Percentiles rank a stretch among this genome's conserved stretches.
Conservation (phyloP, 1,284 basidiomycete species). For the Fomitopsis betulina region DNA sequence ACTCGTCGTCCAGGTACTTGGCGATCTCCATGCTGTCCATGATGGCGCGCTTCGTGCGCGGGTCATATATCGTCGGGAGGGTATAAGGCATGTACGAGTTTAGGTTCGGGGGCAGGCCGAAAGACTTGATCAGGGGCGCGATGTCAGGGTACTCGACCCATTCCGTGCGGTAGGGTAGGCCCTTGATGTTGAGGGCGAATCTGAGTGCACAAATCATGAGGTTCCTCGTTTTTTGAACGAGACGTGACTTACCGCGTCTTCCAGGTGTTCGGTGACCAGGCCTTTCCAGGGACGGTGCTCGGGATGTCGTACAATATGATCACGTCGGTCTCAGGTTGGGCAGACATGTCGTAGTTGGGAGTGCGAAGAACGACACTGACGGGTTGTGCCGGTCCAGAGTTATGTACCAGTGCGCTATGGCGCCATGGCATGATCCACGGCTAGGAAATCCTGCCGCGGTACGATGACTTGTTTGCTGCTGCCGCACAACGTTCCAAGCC, state of each 20-base stretch:
- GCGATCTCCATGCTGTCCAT: slow-evolving; percentile 28
- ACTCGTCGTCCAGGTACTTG: slow-evolving; percentile 27
- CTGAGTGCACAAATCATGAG: slow-evolving; percentile 1
- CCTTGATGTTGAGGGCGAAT: slow-evolving; percentile 24
- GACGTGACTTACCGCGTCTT: background rate
- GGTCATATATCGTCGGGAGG: slow-evolving; percentile 25
- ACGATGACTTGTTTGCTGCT: too few relatives aligned
- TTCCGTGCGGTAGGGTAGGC: slow-evolving; percentile 23
- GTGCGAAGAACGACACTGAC: too few relatives aligned
- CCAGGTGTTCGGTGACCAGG: background rate
- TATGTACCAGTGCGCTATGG: too few relatives aligned
- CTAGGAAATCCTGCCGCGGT: too few relatives aligned
- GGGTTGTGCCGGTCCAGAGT: too few relatives aligned
- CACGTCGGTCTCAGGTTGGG: background rate
- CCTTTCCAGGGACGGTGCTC: background rate
- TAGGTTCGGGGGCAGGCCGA: background rate
- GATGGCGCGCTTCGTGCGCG: slow-evolving; percentile 17
- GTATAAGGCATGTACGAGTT: slow-evolving; percentile 11
- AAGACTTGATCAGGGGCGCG: background rate
- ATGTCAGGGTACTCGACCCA: slow-evolving; percentile 31
- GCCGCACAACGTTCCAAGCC: too few relatives aligned
- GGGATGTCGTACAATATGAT: background rate
- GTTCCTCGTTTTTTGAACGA: background rate
- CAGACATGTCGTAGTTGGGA: background rate
- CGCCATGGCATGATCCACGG: too few relatives aligned